Evolutionary conservation across 345 rosid species (phyloP).

Genomic region (Abelmoschus esculentus): DNA sequence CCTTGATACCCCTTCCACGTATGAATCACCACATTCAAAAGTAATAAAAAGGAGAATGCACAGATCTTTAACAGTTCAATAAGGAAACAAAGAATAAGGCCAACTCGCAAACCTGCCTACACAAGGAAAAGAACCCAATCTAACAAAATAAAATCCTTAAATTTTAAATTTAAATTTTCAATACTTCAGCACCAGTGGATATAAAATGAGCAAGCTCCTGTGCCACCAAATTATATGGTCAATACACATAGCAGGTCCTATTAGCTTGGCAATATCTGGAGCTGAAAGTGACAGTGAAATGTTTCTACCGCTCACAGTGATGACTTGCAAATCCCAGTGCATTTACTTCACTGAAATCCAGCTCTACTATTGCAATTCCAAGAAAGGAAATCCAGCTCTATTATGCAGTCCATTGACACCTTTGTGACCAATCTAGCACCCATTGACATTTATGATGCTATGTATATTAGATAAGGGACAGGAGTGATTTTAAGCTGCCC

Average conservation of each 20-base stretch:
- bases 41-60: slow-evolving; percentile 22
- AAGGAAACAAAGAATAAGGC: slow-evolving; percentile 21
- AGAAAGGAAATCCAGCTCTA: slow-evolving; percentile 54
- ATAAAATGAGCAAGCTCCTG: slow-evolving; percentile 45
- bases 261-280: slow-evolving; percentile 43
- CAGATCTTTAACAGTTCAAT: slow-evolving; percentile 40
- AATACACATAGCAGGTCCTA: slow-evolving; percentile 50
- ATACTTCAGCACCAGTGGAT: slow-evolving; percentile 32
- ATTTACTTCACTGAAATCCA: slow-evolving; percentile 59
- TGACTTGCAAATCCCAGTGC: slow-evolving; percentile 66
- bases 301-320: slow-evolving; percentile 48
- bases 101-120: slow-evolving; percentile 26
- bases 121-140: slow-evolving; percentile 17
- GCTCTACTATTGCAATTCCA: slow-evolving; percentile 61
- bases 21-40: slow-evolving; percentile 49
- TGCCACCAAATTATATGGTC: slow-evolving; percentile 49
- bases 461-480: slow-evolving; percentile 42
- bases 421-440: slow-evolving; percentile 82
- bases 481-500: slow-evolving; percentile 52
- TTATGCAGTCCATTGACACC: slow-evolving; percentile 69
- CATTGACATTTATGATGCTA: slow-evolving; percentile 53
- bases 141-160: slow-evolving; percentile 16
- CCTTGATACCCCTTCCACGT: slow-evolving; percentile 83
- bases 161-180: not conserved
- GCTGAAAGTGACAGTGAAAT: slow-evolving; percentile 41